Conservation (phyloP, 2,329 filamentous ascomycete species). For the Xylaria sp. region DNA sequence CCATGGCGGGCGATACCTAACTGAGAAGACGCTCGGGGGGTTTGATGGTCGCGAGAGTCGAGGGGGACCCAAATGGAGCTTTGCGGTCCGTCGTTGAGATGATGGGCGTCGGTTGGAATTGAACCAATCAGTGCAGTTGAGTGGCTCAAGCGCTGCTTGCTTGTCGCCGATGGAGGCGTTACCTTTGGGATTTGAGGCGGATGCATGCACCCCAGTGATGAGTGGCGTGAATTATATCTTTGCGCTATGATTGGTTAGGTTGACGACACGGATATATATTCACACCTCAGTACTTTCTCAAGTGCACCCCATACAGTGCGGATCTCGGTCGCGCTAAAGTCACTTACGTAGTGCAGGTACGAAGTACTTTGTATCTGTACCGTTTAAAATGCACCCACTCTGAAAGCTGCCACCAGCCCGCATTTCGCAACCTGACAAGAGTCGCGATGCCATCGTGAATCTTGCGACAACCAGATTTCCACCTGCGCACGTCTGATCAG, state of each 20-base stretch:
- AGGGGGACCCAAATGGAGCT: constrained; percentile 21
- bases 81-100: constrained; percentile 16
- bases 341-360: background rate
- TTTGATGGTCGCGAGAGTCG: constrained; percentile 8
- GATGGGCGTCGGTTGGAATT: constrained; percentile 11
- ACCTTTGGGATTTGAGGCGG: background rate
- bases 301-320: background rate
- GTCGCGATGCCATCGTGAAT: constrained; percentile 4
- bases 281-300: background rate
- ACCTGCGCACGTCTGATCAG: background rate
- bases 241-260: background rate
- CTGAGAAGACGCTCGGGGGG: constrained; percentile 7
- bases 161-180: background rate
- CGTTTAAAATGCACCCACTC: background rate
- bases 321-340: background rate
- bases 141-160: background rate
- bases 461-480: background rate
- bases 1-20: constrained; percentile 46
- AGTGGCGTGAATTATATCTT: too few species aligned
- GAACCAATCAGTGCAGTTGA: constrained; percentile 8
- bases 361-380: background rate
- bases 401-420: background rate
- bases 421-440: constrained; percentile 1
- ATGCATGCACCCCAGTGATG: background rate
- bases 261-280: background rate